Conservation (phyloP, 23 red algal genomes). For the Gracilariopsis chorda region DNA sequence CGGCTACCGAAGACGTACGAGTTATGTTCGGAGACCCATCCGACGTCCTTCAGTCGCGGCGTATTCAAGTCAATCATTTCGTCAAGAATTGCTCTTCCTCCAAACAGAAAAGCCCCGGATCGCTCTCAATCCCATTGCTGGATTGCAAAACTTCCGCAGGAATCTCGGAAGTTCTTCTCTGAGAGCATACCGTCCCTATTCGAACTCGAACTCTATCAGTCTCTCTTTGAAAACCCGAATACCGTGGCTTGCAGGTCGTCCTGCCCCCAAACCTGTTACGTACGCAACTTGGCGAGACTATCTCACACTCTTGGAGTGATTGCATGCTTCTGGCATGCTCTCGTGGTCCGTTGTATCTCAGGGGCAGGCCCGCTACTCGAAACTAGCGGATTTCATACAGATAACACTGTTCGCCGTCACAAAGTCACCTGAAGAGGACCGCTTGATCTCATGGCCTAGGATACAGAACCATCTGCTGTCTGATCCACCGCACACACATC, state of each 20-base stretch:
- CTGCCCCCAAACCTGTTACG: not conserved
- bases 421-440: not conserved
- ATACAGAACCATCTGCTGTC: not conserved
- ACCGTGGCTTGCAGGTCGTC: no score
- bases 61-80: no score
- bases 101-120: not conserved
- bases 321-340: not conserved
- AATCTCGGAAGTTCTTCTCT: not conserved
- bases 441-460: conserved; percentile 7
- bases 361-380: not conserved
- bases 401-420: not conserved
- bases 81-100: not conserved
- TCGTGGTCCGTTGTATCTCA: not conserved
- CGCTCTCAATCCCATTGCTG: not conserved
- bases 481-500: not conserved
- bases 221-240: no score
- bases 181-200: not conserved
- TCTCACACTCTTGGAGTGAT: not conserved
- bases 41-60: no score
- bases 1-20: not conserved
- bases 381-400: not conserved
- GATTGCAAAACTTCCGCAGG: not conserved
- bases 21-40: no score
- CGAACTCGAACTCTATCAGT: not conserved
- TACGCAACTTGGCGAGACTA: not conserved